Conservation (phyloP, 306 rosid species). For the Rosa rugosa region DNA sequence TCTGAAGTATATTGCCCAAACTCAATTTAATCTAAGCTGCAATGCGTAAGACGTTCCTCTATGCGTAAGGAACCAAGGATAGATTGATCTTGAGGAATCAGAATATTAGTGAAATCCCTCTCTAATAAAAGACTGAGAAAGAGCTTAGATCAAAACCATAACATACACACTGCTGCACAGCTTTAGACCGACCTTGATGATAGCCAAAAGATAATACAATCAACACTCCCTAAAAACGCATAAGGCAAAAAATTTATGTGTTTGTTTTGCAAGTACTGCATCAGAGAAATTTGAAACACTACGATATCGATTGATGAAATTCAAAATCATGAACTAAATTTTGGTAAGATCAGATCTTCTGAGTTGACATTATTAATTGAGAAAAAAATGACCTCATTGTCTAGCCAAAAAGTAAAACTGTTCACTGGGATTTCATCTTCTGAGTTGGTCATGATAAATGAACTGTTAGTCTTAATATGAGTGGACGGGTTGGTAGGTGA, state of each 20-base stretch:
- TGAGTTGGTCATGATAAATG: not conserved
- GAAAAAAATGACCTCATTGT: not conserved
- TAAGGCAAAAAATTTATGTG: not conserved
- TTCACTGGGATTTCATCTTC: not conserved
- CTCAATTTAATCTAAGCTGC: not conserved
- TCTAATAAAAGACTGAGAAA: not conserved
- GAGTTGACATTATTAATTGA: not conserved
- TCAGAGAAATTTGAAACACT: not conserved
- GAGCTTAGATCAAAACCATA: no score
- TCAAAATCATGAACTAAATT: not conserved
- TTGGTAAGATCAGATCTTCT: not conserved
- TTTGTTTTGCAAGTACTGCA: not conserved
- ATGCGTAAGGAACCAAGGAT: not conserved
- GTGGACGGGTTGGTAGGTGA: not conserved
- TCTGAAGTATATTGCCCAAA: not conserved
- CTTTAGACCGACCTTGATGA: no score
- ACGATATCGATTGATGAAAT: not conserved
- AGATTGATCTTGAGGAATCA: not conserved
- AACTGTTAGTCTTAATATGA: not conserved
- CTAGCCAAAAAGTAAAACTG: not conserved
- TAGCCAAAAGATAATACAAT: no score
- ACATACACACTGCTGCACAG: no score
- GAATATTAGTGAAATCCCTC: not conserved
- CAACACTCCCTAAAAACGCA: not conserved
- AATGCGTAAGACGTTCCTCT: not conserved